Percentiles rank a stretch among this genome's conserved stretches.
phyloP scores from a whole-genome alignment of 192 early-diverging fungal species.

The Linderina pennispora region DNA sequence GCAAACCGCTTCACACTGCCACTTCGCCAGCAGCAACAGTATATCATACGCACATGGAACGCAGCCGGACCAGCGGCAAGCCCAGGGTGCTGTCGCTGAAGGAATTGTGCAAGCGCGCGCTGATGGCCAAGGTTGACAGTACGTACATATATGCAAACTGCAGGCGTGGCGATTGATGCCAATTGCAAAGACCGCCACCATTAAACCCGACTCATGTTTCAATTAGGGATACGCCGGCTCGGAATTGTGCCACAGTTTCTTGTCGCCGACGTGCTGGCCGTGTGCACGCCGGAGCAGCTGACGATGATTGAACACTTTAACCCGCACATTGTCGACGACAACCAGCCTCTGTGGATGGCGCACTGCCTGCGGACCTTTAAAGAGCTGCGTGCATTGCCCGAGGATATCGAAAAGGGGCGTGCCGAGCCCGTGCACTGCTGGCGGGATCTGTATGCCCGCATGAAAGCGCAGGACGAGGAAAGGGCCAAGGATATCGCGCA shows the following conservation, averaged over 20 bases:
- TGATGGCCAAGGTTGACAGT: conserved; percentile 23
- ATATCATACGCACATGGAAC: too few relatives aligned
- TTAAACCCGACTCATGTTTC: too few relatives aligned
- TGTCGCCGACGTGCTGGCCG: conserved; percentile 16
- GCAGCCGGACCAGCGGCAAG: neutral
- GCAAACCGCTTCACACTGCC: too few relatives aligned
- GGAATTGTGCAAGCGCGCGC: conserved; percentile 28
- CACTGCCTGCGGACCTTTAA: conserved; percentile 15
- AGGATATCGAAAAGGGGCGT: conserved; percentile 4
- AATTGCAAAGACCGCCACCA: neutral
- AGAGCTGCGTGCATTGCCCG: conserved; percentile 6
- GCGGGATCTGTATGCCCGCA: conserved; percentile 25
- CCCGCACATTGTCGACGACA: conserved; percentile 33
- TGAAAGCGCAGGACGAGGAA: conserved; percentile 23
- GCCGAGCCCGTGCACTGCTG: conserved; percentile 12
- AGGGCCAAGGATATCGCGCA: conserved; percentile 29
- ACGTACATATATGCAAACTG: neutral
- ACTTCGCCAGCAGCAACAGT: too few relatives aligned
- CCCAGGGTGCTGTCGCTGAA: conserved; percentile 18
- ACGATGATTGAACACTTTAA: conserved; percentile 31
- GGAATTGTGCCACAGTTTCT: conserved; percentile 31
- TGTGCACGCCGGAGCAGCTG: conserved; percentile 39
- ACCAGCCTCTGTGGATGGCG: conserved; percentile 30
- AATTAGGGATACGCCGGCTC: conserved; percentile 18
- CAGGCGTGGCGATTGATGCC: neutral